phyloP scores from a whole-genome alignment of 2,329 filamentous ascomycete genomes.

The Cladosporium colombiae region DNA sequence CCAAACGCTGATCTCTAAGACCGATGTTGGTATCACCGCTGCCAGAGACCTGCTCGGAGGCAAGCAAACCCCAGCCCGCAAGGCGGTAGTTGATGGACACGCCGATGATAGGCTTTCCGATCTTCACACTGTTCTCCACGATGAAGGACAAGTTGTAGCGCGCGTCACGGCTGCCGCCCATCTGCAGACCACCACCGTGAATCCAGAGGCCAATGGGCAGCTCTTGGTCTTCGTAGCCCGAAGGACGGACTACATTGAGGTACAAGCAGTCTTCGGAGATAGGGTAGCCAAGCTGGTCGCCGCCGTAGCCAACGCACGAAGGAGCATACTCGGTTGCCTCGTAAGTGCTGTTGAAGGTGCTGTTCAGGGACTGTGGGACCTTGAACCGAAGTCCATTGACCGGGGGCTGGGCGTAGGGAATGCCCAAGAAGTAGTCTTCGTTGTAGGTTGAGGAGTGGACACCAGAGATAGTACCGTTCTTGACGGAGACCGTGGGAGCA shows the following conservation, averaged over 20 bases:
- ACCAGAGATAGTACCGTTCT: slow-evolving; percentile 48
- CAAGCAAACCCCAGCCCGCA: slow-evolving; percentile 69
- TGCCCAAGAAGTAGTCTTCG: slow-evolving; percentile 51
- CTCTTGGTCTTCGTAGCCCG: slow-evolving; percentile 44
- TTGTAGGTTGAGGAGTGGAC: slow-evolving; percentile 42
- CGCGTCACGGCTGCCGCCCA: slow-evolving; percentile 50
- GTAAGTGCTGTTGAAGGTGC: slow-evolving; percentile 42
- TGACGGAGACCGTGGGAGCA: slow-evolving; percentile 39
- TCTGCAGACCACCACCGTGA: slow-evolving; percentile 50
- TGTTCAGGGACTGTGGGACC: slow-evolving; percentile 37
- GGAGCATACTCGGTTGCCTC: slow-evolving; percentile 46
- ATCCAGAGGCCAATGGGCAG: slow-evolving; percentile 51
- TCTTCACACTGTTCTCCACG: slow-evolving; percentile 48
- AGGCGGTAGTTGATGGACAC: slow-evolving; percentile 66
- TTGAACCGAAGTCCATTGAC: slow-evolving; percentile 37
- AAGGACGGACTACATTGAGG: slow-evolving; percentile 61
- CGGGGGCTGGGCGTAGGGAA: slow-evolving; percentile 42
- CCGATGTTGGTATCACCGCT: slow-evolving; percentile 56
- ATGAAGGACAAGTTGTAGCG: slow-evolving; percentile 66
- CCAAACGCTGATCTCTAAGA: slow-evolving; percentile 47
- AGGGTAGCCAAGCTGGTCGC: slow-evolving; percentile 37
- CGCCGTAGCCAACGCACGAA: slow-evolving; percentile 45
- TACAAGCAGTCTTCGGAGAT: slow-evolving; percentile 62
- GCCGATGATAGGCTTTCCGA: slow-evolving; percentile 55
- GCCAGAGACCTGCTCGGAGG: slow-evolving; percentile 54